Evolutionary conservation across 805 yeast genomes (phyloP), one percentile per base, ranked within the genome.

Genomic region (Hanseniaspora nectarophila): DNA sequence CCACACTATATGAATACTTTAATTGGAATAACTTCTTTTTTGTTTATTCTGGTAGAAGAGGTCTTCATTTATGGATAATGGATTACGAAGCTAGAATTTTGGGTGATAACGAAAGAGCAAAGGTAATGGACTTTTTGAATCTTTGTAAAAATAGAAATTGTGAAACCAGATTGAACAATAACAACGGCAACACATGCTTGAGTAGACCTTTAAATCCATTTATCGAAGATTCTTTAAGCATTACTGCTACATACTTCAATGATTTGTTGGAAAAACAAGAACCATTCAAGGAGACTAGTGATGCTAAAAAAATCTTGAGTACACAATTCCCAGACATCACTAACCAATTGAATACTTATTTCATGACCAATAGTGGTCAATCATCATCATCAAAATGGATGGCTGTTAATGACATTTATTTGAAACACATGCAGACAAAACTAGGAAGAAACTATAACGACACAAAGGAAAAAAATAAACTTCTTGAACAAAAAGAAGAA

Each of bases 21-120:
- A 97, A 96, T 0, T 89, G 85, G 65, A 70, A 79, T 55, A 81
- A 86, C 65, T 71, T 87, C 62, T 72, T 92, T 46, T 92, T 97
- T 97, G 95, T 90, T 4, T 92, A 86, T 63, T 87, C 96, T 0
- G 98, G 98, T 44, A 83, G 98, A 73, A 85, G 98, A 76, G 98
- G 98, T 66, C 95, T 94, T 15, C 98, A 92, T 73, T 94, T 97
- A 61, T 92, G 98, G 98, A 75, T 92, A 23, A 85, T 95, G 66
- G 98, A 92, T 63, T 67, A 75, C 52, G 70, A 89, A 45, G 96
- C 97, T 0, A 70, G 97, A 53, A 60, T 64, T 1, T 66, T 92
- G 56, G 83, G 78, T 56, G 97, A 92, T 64, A 60, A 70, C 5
- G 77, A 78, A 55, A 76, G 98, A 60, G 73, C 82, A 59, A 79